Evolutionary conservation across 768 basidiomycete genomes (phyloP), one percentile per base, ranked within the genome.

Genomic region (Suillus subalutaceus): DNA sequence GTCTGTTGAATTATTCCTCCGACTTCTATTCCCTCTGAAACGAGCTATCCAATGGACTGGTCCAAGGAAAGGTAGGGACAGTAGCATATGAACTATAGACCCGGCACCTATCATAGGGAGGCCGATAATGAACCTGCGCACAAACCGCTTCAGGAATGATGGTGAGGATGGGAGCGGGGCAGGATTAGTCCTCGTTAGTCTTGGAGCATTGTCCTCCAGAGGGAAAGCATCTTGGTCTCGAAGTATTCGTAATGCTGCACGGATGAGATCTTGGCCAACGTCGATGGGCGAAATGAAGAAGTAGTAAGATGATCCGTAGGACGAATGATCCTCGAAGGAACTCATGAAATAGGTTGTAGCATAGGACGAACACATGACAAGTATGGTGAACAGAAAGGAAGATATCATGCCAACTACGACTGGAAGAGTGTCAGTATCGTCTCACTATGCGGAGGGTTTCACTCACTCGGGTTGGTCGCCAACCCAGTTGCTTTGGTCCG

Each of bases 51-150:
- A 88, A 61, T 91, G 90, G 48, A 93, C 74, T 16, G 91, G 91
- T 0, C 84, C 86, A 56, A 91, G 80, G 64, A 90, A 75, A 30
- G 88, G 90, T 8, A 88, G 73, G 4, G 90, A 86, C 71, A 88
- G 67, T 18, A 94, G 76, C 85, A 92, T 85, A 63, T 91, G 90
- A 20, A 92, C 84, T 52, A 94, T 75, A 18, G 90, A 93, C 23
- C 87, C 87, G 48, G 90, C 91, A 12, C 92, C 92, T 15, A 94
- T 84, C 65, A 93, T 82, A 37, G 93, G 92, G 16, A 94, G 79
- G 30, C 93, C 93, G 32, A 94, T 74, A 15, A 94, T 69, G 74
- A 94, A 90, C n/a, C 92, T 87, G 50, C 85, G 86, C 62, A 90
- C 67, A 69, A 93, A 86, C 40, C 83, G 80, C 65, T 77, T 80